A percentile compares a stretch with the other conserved stretches of the same genome.
These are phyloP conservation scores for Penicillium oxalicum DNA, from an alignment of 2,329 filamentous ascomycete species.

Conservation along the genomic window DNA sequence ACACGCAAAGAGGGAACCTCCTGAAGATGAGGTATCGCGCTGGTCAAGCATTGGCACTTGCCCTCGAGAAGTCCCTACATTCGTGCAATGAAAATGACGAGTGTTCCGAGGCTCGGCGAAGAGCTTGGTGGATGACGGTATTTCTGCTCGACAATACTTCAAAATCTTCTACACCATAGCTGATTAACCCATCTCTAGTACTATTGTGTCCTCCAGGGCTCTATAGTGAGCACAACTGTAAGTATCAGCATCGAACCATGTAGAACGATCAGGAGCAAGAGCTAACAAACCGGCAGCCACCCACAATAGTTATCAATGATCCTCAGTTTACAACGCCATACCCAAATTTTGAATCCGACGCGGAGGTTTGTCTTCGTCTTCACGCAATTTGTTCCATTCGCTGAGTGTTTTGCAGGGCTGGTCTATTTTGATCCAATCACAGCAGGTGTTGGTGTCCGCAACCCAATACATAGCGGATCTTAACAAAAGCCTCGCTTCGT, in stretches of 20 bases:
- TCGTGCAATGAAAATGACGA: constrained; percentile 29
- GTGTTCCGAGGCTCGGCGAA: constrained; percentile 37
- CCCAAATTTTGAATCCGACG: constrained; percentile 35
- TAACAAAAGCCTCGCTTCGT: constrained; percentile 33
- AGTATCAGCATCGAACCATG: constrained; percentile 7
- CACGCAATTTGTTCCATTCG: too few relatives aligned
- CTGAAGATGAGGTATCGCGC: constrained; percentile 44
- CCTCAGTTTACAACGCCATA: constrained; percentile 40
- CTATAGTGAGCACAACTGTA: constrained; percentile 42
- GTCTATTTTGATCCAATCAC: constrained; percentile 39
- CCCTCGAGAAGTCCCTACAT: constrained; percentile 41
- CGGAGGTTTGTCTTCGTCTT: constrained; percentile 29
- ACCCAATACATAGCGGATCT: constrained; percentile 40
- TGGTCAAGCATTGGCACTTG: constrained; percentile 39
- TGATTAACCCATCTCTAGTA: constrained; percentile 26
- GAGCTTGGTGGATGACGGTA: constrained; percentile 47
- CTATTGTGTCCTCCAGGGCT: constrained; percentile 41
- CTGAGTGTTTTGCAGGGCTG: constrained; percentile 33
- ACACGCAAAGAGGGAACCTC: constrained; percentile 42
- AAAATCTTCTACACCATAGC: background rate
- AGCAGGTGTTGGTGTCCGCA: constrained; percentile 38
- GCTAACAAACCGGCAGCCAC: constrained; percentile 28
- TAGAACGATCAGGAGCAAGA: background rate
- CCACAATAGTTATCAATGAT: constrained; percentile 41
- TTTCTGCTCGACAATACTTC: constrained; percentile 2